Conservation (phyloP, 169 alveolate genomes). For the Plasmodium malariae region DNA sequence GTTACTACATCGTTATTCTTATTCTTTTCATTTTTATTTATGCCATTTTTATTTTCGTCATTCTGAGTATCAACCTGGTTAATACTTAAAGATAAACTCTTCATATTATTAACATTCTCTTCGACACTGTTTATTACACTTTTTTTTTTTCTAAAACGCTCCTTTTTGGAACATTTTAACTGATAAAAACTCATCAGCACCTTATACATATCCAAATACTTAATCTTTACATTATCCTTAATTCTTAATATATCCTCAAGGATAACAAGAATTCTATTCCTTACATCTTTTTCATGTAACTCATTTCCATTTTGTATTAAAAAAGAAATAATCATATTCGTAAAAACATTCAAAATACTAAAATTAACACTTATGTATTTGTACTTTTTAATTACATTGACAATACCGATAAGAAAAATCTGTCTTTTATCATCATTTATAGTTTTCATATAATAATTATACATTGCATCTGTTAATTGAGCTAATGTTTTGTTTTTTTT, state of each 20-base stretch:
- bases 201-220: conserved; percentile 44
- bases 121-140: too few species aligned
- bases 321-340: conserved; percentile 32
- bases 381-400: conserved; percentile 43
- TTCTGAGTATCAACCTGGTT: too few species aligned
- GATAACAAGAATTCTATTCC: conserved; percentile 26
- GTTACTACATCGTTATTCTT: background rate
- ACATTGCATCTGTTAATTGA: conserved; percentile 1
- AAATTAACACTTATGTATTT: conserved; percentile 14
- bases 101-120: too few species aligned
- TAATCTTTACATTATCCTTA: conserved; percentile 36
- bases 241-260: conserved; percentile 37
- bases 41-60: background rate
- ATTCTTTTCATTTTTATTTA: background rate
- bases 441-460: conserved; percentile 17
- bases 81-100: too few species aligned
- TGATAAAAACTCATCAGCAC: too few species aligned
- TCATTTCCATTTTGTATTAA: conserved; percentile 9
- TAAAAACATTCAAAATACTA: conserved; percentile 6
- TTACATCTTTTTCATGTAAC: background rate
- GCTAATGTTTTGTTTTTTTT: background rate
- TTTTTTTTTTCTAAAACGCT: too few species aligned
- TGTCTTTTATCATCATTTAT: conserved; percentile 14
- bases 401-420: conserved; percentile 13
- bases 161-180: too few species aligned